Base-by-base conservation (phyloP, 2,329 filamentous ascomycete species). In the Colletotrichum theobromicola region DNA sequence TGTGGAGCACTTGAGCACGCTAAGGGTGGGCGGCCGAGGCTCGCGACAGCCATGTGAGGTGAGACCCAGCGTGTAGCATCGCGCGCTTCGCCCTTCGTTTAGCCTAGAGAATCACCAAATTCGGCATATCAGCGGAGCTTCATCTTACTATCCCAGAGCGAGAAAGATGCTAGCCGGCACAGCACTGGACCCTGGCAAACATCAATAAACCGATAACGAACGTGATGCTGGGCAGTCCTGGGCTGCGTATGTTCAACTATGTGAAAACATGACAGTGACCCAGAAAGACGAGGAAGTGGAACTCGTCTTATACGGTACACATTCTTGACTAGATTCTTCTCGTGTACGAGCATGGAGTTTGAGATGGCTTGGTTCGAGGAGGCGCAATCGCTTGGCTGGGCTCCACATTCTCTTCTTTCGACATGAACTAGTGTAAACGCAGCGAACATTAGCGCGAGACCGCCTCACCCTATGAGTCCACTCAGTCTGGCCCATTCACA, bases 1-100 rank as follows among this genome's bases (percentile, higher is more conserved):
- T 46, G 37, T 46, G 37, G 37, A 46, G 18, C 0, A 1, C 0
- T 46, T 18, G 37, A 46, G 18, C 0, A 1, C 0, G 0, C 18
- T 46, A 12, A 46, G 37, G 37, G 37, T 0, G 37, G 9, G 37
- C 0, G 37, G 9, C 0, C 18, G 37, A 46, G 1, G 37, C 1
- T 46, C 1, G 37, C 1, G 18, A 46, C 37, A 46, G 37, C 9
- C 18, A 46, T n/a, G 37, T n/a, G 37, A 46, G n/a, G 37, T 18
- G 37, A 46, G 37, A 46, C 18, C 37, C 37, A 46, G 1, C n/a
- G 37, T 0, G 37, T 46, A 46, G 37, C 37, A n/a, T 46, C 37
- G 37, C 37, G 37, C 37, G 18, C 18, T 46, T 46, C 37, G 18
- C 18, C 37, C 2, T n/a, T 46, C 37, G 37, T 18, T 46, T 46